Evolutionary conservation across 768 basidiomycete genomes (phyloP).

Genomic region (Sistotremastrum suecicum): DNA sequence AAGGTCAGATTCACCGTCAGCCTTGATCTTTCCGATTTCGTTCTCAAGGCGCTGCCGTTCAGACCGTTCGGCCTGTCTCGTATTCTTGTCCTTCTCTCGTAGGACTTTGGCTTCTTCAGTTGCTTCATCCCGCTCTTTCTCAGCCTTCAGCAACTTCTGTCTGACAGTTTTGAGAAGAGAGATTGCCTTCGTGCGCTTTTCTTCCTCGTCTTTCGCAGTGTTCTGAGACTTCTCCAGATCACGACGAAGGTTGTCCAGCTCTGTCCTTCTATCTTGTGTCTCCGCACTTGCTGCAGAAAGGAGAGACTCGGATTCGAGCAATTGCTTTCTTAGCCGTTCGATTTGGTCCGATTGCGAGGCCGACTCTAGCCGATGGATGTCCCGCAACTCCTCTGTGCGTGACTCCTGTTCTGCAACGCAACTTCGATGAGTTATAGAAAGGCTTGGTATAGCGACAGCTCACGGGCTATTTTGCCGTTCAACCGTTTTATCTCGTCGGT

Average conservation of each 20-base stretch:
- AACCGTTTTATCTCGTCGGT: conserved; percentile 72
- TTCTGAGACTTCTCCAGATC: conserved; percentile 51
- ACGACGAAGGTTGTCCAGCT: conserved; percentile 42
- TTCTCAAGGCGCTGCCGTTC: conserved; percentile 30
- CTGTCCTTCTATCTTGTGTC: conserved; percentile 33
- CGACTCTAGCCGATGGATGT: conserved; percentile 69
- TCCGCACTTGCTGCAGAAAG: conserved; percentile 43
- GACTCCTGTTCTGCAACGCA: conserved; percentile 58
- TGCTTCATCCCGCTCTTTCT: conserved; percentile 82
- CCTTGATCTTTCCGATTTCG: conserved; percentile 47
- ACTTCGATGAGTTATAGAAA: background rate
- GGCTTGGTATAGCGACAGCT: conserved; percentile 11
- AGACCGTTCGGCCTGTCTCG: conserved; percentile 37
- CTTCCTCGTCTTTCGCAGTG: conserved; percentile 84
- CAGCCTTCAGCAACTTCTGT: conserved; percentile 91
- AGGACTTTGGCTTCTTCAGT: conserved; percentile 37
- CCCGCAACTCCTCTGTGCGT: conserved; percentile 70
- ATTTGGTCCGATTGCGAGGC: conserved; percentile 67
- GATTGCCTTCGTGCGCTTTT: conserved; percentile 91
- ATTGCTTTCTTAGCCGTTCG: conserved; percentile 50
- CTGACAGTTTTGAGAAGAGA: conserved; percentile 88
- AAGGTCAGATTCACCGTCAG: conserved; percentile 49
- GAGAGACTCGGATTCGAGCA: conserved; percentile 57
- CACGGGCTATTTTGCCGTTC: conserved; percentile 59
- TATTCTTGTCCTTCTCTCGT: conserved; percentile 39